A percentile compares a stretch with the other conserved stretches of the same genome.
phyloP scores from a whole-genome alignment of 2,329 filamentous ascomycete genomes.

The Clarireedia paspali region DNA sequence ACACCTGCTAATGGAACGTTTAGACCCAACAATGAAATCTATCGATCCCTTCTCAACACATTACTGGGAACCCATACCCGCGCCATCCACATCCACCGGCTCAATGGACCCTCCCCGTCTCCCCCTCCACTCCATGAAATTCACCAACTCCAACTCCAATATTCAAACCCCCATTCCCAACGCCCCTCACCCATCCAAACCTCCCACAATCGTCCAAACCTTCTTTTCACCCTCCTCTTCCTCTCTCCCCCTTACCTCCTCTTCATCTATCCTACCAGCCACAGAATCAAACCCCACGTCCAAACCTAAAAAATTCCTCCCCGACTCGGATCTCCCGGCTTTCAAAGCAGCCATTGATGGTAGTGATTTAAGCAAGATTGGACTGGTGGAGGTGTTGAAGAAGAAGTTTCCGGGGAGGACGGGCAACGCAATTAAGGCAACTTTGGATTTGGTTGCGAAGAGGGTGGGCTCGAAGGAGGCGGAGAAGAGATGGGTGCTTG shows the following conservation, averaged over 20 bases:
- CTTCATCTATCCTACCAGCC: background rate
- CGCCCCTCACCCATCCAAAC: background rate
- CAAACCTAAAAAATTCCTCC: conserved; percentile 23
- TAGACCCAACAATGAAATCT: conserved; percentile 35
- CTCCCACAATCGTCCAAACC: background rate
- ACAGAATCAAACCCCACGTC: background rate
- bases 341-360: conserved; percentile 66
- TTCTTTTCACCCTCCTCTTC: background rate
- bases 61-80: conserved; percentile 56
- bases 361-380: conserved; percentile 65
- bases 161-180: background rate
- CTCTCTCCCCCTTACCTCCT: background rate
- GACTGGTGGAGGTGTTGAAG: conserved; percentile 67
- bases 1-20: conserved; percentile 3
- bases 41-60: conserved; percentile 80
- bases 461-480: conserved; percentile 47
- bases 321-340: conserved; percentile 20
- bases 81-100: conserved; percentile 1
- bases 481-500: conserved; percentile 24
- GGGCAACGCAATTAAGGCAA: conserved; percentile 63
- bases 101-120: conserved; percentile 31
- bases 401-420: conserved; percentile 64
- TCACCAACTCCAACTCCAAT: background rate
- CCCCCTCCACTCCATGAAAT: conserved; percentile 27
- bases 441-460: conserved; percentile 57